Evolutionary conservation across 495 filamentous ascomycete genomes (phyloP).

Genomic region (Saxophila tyrrhenica): DNA sequence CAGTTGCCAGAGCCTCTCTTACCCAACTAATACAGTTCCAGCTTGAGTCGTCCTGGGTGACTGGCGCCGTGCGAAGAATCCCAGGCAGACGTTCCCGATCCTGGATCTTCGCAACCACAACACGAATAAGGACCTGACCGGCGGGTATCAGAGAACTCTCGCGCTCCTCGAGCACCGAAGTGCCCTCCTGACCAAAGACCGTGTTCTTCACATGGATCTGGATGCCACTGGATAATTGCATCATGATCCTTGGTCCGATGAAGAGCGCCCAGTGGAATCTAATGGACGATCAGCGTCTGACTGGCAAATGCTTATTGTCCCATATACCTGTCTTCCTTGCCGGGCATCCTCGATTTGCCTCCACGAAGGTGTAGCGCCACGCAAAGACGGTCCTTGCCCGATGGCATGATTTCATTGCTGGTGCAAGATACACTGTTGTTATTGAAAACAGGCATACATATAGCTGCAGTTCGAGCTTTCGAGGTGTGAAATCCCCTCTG

Average conservation of each 20-base stretch:
- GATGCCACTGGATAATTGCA: conserved; percentile 16
- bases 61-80: conserved; percentile 28
- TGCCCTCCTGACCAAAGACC: conserved; percentile 22
- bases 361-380: conserved; percentile 1
- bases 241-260: conserved; percentile 32
- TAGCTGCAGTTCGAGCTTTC: background rate
- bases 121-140: conserved; percentile 33
- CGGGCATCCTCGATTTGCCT: background rate
- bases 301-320: background rate
- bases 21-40: conserved; percentile 39
- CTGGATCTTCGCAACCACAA: conserved; percentile 36
- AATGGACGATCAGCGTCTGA: background rate
- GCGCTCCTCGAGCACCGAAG: conserved; percentile 15
- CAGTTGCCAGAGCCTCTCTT: conserved; percentile 28
- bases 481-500: background rate
- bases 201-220: background rate
- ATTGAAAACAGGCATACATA: background rate
- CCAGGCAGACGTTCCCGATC: conserved; percentile 24
- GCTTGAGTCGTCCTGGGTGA: conserved; percentile 23
- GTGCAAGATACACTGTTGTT: background rate
- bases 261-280: conserved; percentile 33
- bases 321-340: background rate
- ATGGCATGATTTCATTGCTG: background rate
- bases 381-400: conserved; percentile 7
- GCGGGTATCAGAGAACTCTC: conserved; percentile 9